Conservation (phyloP, 768 basidiomycete genomes). For the Boletellus ananas region DNA sequence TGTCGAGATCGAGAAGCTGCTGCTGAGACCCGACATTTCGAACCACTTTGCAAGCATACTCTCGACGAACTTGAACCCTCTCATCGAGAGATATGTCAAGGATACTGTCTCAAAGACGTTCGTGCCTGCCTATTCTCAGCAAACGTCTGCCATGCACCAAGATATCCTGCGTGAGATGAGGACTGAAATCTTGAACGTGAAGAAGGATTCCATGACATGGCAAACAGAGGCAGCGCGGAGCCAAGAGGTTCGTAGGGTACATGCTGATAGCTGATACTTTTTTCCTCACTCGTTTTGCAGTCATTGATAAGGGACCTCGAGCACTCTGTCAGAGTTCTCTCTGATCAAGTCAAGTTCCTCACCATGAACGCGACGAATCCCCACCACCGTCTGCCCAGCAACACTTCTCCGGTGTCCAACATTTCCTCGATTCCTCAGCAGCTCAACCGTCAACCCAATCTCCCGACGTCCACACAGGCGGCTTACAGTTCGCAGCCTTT, state of each 20-base stretch:
- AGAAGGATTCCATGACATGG: conserved; percentile 77
- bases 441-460: conserved; percentile 35
- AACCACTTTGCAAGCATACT: conserved; percentile 74
- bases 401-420: conserved; percentile 30
- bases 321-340: conserved; percentile 65
- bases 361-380: conserved; percentile 47
- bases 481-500: conserved; percentile 32
- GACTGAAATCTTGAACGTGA: conserved; percentile 69
- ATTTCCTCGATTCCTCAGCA: conserved; percentile 37
- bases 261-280: not conserved
- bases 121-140: conserved; percentile 71
- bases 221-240: conserved; percentile 73
- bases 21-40: conserved; percentile 73
- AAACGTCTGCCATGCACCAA: conserved; percentile 74
- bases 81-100: conserved; percentile 80
- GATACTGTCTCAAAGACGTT: conserved; percentile 71
- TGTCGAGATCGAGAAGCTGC: conserved; percentile 71
- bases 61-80: conserved; percentile 65
- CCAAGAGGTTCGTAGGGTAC: conserved; percentile 60
- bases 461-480: conserved; percentile 36
- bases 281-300: conserved; percentile 35
- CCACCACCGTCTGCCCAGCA: conserved; percentile 33
- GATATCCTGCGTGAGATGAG: conserved; percentile 74
- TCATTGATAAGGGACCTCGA: conserved; percentile 77
- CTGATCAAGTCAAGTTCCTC: conserved; percentile 81